Base-by-base conservation (phyloP, 805 yeast species). In the Candida xyloterini region DNA sequence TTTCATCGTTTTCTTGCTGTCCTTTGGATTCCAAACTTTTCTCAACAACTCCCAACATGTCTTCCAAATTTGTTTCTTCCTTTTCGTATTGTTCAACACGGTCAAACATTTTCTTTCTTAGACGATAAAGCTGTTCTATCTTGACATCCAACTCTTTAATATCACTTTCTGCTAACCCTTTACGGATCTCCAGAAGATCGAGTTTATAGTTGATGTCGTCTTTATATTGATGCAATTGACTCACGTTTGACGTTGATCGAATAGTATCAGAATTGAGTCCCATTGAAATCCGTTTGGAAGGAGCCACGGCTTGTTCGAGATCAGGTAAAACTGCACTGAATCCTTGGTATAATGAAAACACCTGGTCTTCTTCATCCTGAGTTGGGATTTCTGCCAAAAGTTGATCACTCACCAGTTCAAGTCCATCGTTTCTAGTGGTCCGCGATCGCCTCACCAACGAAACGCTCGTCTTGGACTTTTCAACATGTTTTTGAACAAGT, bases 291-390 rank as follows among this genome's bases (percentile, higher is more conserved):
- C 38, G 28, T 8, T 15, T 26, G 33, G 30, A 41, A 36, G 28
- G 35, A 27, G 38, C 36, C 26, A 70, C 57, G 29, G 66, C 67
- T 43, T 70, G 75, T 44, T 74, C 66, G n/a, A 74, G 61, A 13
- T 73, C 73, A 1, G 79, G 78, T 25, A 72, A 55, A 1, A 76
- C 66, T 4, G 87, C 85, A 51, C 70, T 69, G 54, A 84, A 81
- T 1, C 90, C 89, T 58, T 83, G 90, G 52, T 74, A 81, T 15
- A 84, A 60, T 3, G 88, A 76, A 47, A 75, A 76, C 7, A 54
- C 55, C 5, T 38, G 29, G 13, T 23, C 44, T 1, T 27, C 40
- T 15, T 15, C 34, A n/a, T 42, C 42, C 11, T 37, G 30, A 14
- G 44, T 44, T 8, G 86, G 85, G 13, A 81, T 60, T 35, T 79